A percentile compares a stretch with the other conserved stretches of the same genome.
Conservation (phyloP, 73 alveolate genomes). For the Blepharisma japonicum region DNA sequence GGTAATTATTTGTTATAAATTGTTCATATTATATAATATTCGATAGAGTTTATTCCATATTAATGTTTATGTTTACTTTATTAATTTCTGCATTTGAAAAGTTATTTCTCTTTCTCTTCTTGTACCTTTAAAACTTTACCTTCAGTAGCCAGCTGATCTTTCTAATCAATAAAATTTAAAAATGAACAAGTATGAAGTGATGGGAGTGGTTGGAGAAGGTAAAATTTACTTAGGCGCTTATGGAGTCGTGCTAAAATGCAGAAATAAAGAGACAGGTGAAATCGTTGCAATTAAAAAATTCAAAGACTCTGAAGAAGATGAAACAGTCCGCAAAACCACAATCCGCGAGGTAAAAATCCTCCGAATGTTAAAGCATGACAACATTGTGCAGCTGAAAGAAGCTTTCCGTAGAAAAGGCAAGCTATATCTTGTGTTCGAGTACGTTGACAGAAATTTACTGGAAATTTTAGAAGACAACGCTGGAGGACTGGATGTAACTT, state of each 20-base stretch:
- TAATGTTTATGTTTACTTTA: too few relatives aligned
- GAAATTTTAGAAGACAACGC: slow-evolving; percentile 74
- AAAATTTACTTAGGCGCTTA: slow-evolving; percentile 60
- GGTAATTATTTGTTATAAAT: too few relatives aligned
- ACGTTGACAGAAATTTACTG: slow-evolving; percentile 73
- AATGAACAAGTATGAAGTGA: slow-evolving; percentile 77
- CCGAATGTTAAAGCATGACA: slow-evolving; percentile 78
- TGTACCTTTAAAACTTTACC: too few relatives aligned
- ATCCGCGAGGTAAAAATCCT: slow-evolving; percentile 91
- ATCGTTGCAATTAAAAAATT: slow-evolving; percentile 92
- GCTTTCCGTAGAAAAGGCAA: slow-evolving; percentile 82
- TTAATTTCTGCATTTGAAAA: too few relatives aligned
- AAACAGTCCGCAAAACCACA: slow-evolving; percentile 83
- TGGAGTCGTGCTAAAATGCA: slow-evolving; percentile 78
- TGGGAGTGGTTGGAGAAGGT: slow-evolving; percentile 76
- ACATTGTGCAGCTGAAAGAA: slow-evolving; percentile 81
- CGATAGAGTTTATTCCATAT: too few relatives aligned
- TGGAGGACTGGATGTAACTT: slow-evolving; percentile 83
- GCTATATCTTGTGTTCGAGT: slow-evolving; percentile 71
- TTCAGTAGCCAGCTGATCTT: too few relatives aligned
- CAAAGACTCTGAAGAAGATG: slow-evolving; percentile 92
- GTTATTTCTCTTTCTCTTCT: too few relatives aligned
- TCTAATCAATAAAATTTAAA: background rate
- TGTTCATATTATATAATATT: too few relatives aligned
- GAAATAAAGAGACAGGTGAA: slow-evolving; percentile 73